phyloP scores from a whole-genome alignment of 1,139 yeast species.

The Suhomyces taliae region DNA sequence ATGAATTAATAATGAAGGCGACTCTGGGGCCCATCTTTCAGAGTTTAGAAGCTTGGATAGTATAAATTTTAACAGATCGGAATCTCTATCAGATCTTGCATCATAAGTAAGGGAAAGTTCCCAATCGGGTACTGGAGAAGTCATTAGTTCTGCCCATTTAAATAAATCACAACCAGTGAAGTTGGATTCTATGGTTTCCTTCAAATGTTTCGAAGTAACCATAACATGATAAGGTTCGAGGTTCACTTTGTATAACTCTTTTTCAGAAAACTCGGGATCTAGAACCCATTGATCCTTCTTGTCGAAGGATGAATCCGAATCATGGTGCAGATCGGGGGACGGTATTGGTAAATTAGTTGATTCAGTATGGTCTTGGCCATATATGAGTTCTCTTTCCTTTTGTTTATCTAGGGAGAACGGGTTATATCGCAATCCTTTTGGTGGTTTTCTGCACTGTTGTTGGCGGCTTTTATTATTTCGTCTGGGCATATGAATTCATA shows the following conservation, averaged over 20 bases:
- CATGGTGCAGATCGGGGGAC: not conserved
- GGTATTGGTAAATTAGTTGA: not conserved
- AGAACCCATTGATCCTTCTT: not conserved
- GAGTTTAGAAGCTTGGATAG: too few species aligned
- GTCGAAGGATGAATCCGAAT: not conserved
- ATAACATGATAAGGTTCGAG: not conserved
- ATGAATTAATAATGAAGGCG: too few species aligned
- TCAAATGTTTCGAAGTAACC: not conserved
- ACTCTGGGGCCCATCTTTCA: too few species aligned
- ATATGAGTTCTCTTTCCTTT: conserved; percentile 1
- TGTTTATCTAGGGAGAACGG: conserved; percentile 4
- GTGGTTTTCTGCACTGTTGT: not conserved
- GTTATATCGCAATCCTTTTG: conserved; percentile 1
- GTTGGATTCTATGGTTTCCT: not conserved
- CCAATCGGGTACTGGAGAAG: too few species aligned
- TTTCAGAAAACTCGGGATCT: not conserved
- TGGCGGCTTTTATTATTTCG: not conserved
- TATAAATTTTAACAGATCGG: not conserved
- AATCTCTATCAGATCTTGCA: not conserved
- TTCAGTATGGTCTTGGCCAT: not conserved
- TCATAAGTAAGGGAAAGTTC: not conserved
- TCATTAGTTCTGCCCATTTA: not conserved
- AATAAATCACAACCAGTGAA: not conserved
- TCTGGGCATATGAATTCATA: too few species aligned
- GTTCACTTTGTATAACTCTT: not conserved